These are phyloP conservation scores for Syzygium syzygioides DNA, from an alignment of 441 rosid genomes.

Conservation along the genomic window DNA sequence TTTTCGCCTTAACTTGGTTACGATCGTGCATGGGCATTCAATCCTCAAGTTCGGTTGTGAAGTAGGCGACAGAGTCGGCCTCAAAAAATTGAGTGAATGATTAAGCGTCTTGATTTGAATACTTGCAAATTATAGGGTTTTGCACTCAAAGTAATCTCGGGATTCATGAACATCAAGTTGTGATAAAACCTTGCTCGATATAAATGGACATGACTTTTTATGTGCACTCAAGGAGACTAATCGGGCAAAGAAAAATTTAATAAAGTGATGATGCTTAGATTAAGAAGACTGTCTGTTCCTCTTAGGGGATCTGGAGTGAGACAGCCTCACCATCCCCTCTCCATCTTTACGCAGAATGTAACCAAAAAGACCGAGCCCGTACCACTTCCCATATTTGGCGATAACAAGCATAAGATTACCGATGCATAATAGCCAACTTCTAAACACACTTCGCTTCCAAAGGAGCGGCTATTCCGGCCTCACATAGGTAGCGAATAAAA, in stretches of 20 bases:
- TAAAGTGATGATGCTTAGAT: not conserved
- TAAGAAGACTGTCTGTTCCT: not conserved
- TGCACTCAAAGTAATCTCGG: not conserved
- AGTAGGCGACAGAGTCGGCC: too few relatives aligned
- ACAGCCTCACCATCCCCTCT: not conserved
- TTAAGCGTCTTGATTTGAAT: too few relatives aligned
- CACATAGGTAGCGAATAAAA: too few relatives aligned
- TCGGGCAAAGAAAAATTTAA: not conserved
- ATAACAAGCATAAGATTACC: too few relatives aligned
- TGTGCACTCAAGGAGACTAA: not conserved
- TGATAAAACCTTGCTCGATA: not conserved
- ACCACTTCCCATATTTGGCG: not conserved
- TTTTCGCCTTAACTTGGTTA: too few relatives aligned
- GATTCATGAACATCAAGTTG: not conserved
- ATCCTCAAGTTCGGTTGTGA: too few relatives aligned
- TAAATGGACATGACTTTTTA: not conserved
- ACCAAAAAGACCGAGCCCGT: not conserved
- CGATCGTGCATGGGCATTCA: too few relatives aligned
- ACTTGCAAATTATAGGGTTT: too few relatives aligned
- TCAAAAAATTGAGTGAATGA: too few relatives aligned
- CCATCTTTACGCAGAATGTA: not conserved
- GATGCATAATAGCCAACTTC: too few relatives aligned
- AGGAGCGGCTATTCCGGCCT: not conserved
- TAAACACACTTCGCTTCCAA: too few relatives aligned
- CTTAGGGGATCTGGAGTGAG: not conserved